phyloP scores from a whole-genome alignment of 106 monocot species.

The Dendrobium catenatum region DNA sequence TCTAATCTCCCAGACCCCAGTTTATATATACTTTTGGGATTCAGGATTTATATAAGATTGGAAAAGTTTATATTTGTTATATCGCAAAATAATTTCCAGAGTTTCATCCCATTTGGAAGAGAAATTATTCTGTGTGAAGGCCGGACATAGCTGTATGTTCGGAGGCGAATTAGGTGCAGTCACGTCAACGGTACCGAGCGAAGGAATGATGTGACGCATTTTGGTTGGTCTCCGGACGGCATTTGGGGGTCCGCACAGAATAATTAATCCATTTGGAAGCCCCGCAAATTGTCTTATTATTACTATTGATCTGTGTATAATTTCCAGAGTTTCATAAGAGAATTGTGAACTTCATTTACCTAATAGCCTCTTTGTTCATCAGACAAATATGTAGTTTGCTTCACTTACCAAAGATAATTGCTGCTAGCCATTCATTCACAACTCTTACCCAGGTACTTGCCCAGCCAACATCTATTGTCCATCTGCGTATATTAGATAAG shows the following conservation, averaged over 20 bases:
- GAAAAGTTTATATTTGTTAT: background rate
- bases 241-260: too few relatives aligned
- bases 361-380: background rate
- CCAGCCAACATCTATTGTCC: conserved; percentile 97
- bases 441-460: conserved; percentile 85
- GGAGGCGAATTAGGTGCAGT: too few relatives aligned
- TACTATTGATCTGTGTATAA: too few relatives aligned
- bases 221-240: too few relatives aligned
- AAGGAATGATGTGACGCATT: too few relatives aligned
- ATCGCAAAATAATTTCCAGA: background rate
- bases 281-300: too few relatives aligned
- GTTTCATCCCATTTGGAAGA: background rate
- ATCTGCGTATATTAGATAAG: conserved; percentile 27
- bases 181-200: too few relatives aligned
- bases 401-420: conserved; percentile 62
- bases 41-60: too few relatives aligned
- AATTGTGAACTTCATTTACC: background rate
- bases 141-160: too few relatives aligned
- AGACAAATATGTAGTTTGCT: background rate
- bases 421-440: conserved; percentile 82
- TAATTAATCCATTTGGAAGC: background rate
- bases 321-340: background rate
- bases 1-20: too few relatives aligned
- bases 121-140: too few relatives aligned
- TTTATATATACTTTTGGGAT: too few relatives aligned